Conservation (phyloP, 129 eudicot genomes). For the Glebionis coronaria region DNA sequence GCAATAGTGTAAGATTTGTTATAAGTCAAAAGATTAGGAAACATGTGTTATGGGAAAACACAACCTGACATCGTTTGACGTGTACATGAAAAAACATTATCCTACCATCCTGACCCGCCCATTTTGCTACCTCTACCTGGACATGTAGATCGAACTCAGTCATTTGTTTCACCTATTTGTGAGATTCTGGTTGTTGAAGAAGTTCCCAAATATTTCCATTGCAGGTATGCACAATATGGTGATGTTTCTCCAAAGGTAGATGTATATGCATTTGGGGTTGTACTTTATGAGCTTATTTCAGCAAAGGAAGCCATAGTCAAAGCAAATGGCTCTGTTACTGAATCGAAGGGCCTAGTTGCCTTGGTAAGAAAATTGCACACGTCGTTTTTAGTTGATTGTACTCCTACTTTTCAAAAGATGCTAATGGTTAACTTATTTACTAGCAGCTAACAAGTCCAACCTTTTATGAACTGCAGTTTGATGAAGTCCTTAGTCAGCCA, state of each 20-base stretch:
- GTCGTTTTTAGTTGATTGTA: slow-evolving; percentile 6
- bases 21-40: neutral
- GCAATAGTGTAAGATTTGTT: too few relatives aligned
- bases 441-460: neutral
- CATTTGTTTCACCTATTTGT: neutral
- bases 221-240: slow-evolving; percentile 85
- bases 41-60: neutral
- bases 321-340: slow-evolving; percentile 41
- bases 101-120: neutral
- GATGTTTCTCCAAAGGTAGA: slow-evolving; percentile 87
- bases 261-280: slow-evolving; percentile 97
- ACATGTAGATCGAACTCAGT: neutral
- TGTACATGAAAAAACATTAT: too few relatives aligned
- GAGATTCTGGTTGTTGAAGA: neutral
- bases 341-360: slow-evolving; percentile 76
- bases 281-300: slow-evolving; percentile 85
- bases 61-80: neutral
- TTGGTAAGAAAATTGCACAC: slow-evolving; percentile 42
- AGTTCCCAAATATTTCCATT: slow-evolving; percentile 13
- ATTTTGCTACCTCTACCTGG: neutral
- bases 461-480: slow-evolving; percentile 46
- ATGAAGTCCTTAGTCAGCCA: slow-evolving; percentile 50
- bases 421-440: neutral
- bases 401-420: neutral
- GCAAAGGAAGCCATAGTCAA: slow-evolving; percentile 89